These are phyloP conservation scores for Borealophlyctis nickersoniae DNA, from an alignment of 192 early-diverging fungal species.

Conservation along the genomic window DNA sequence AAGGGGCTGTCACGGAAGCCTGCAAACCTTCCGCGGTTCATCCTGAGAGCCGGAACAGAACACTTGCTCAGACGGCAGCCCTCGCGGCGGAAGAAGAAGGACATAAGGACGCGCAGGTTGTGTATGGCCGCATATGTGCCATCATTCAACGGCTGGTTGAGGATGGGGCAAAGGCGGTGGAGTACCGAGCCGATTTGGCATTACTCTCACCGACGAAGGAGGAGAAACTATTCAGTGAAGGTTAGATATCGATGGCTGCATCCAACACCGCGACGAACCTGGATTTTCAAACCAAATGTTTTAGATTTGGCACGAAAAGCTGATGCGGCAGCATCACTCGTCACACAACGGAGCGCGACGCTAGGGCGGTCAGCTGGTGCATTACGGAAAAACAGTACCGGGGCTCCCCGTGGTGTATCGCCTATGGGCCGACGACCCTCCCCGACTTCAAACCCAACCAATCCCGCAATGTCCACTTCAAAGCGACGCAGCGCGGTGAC, in stretches of 20 bases:
- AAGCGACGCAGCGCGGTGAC: not conserved
- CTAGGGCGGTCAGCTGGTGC: constrained; percentile 5
- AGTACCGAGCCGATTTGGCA: constrained; percentile 1
- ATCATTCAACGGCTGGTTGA: constrained; percentile 31
- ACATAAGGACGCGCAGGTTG: constrained; percentile 20
- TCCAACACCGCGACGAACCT: not conserved
- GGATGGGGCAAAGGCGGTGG: constrained; percentile 24
- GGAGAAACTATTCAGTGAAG: not conserved
- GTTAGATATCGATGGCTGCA: not conserved
- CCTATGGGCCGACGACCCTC: too few species aligned
- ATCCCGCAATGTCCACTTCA: not conserved
- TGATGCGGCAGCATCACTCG: not conserved
- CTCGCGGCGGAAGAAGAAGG: constrained; percentile 14
- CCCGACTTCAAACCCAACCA: not conserved
- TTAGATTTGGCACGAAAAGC: too few species aligned
- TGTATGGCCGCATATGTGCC: constrained; percentile 28
- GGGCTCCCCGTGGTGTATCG: too few species aligned
- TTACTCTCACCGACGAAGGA: not conserved
- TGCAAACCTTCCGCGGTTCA: not conserved
- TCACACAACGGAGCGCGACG: not conserved
- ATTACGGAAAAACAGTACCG: not conserved
- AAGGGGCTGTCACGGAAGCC: too few species aligned
- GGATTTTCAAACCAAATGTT: not conserved
- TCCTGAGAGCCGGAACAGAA: not conserved
- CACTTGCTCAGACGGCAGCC: not conserved